Evolutionary conservation across 129 eudicot species (phyloP), one percentile per base, ranked within the genome.

Genomic region (Tagetes erecta): DNA sequence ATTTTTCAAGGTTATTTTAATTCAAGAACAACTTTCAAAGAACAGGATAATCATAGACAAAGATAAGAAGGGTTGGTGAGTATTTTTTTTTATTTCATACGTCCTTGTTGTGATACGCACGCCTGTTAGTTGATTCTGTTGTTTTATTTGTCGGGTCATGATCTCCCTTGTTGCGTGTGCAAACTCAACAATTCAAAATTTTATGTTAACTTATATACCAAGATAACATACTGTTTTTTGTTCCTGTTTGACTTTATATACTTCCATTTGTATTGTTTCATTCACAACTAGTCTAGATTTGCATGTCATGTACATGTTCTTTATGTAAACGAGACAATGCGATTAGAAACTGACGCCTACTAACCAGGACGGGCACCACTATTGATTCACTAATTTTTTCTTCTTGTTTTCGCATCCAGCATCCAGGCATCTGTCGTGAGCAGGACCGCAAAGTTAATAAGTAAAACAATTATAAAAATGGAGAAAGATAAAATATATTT

Each of bases 1-100:
- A 70, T 74, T 78, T 64, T 65, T 88, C 42, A 72, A 93, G 96
- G 98, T 90, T 82, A 85, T 94, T 65, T 68, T 94, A 80, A 94
- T 94, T 44, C 98, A 94, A 82, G 98, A 94, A 65, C 98, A 94
- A 79, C 98, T 94, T 67, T 88, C 97, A 5, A 94, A 94, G 83
- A 94, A 94, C 82, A 88, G 98, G 78, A 90, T 94, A 62, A 94
- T 94, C 53, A 90, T 90, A 68, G 98, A 94, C 75, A 77, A 82
- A 12, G 97, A 94, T 76, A 84, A 86, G 68, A 93, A 90, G 81
- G 91, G 96, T 70, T 84, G 91, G 98, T 92, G 78, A 83, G 95
- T 73, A 36, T 68, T 77, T 57, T 67, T 53, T 35, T 12, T 68
- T 34, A 1, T 12, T 1, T 47, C 70, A 37, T 71, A 36, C 42